These are phyloP conservation scores for Mycena epipterygia DNA, from an alignment of 768 basidiomycete genomes.

Conservation along the genomic window DNA sequence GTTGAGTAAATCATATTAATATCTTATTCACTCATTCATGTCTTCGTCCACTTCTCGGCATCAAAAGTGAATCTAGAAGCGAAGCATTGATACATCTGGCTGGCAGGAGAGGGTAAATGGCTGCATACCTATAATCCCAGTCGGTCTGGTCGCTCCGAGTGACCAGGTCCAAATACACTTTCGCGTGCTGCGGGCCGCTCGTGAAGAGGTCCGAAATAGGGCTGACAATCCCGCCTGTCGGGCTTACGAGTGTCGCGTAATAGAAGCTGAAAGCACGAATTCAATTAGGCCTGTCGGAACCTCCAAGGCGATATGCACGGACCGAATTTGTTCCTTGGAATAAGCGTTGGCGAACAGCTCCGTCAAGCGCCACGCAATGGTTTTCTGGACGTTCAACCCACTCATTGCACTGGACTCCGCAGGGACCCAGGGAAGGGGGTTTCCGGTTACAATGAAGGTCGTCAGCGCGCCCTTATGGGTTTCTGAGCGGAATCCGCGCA, in stretches of 20 bases:
- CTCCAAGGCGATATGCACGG: not conserved
- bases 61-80: conserved; percentile 1
- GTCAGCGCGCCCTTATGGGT: no score
- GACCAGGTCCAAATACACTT: conserved; percentile 45
- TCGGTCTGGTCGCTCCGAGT: conserved; percentile 34
- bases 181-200: conserved; percentile 44
- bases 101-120: no score
- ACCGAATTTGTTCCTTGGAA: conserved; percentile 40
- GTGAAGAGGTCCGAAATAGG: conserved; percentile 31
- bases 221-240: conserved; percentile 35
- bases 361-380: conserved; percentile 37
- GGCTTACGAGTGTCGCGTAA: conserved; percentile 42
- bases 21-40: no score
- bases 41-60: not conserved
- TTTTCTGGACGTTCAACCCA: conserved; percentile 44
- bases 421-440: conserved; percentile 42
- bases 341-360: conserved; percentile 39
- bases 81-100: not conserved
- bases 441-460: conserved; percentile 49
- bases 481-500: conserved; percentile 42
- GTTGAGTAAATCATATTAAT: no score
- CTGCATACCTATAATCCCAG: conserved; percentile 27
- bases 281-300: not conserved
- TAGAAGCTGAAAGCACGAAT: conserved; percentile 42
- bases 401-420: conserved; percentile 21